phyloP scores from a whole-genome alignment of 2,329 filamentous ascomycete species.

The Podosphaera fusca region DNA sequence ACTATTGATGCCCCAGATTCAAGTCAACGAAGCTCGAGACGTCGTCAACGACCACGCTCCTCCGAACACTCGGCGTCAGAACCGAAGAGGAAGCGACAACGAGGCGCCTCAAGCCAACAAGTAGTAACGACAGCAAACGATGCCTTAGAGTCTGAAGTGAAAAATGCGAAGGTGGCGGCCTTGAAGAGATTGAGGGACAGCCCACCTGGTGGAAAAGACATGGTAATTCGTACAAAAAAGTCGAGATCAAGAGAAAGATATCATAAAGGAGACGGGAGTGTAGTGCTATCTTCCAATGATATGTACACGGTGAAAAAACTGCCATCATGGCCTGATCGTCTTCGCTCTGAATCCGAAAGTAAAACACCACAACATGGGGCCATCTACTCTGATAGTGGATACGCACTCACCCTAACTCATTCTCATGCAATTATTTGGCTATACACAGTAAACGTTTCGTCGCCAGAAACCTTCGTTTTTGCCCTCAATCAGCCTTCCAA shows the following conservation, averaged over 20 bases:
- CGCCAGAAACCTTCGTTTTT: slow-evolving; percentile 60
- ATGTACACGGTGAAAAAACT: slow-evolving; percentile 73
- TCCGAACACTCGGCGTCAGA: slow-evolving; percentile 11
- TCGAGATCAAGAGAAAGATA: slow-evolving; percentile 36
- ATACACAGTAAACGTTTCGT: slow-evolving; percentile 45
- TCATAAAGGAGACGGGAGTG: slow-evolving; percentile 46
- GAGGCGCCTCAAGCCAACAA: slow-evolving; percentile 32
- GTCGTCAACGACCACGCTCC: slow-evolving; percentile 34
- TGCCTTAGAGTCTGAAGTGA: slow-evolving; percentile 30
- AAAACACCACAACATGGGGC: slow-evolving; percentile 41
- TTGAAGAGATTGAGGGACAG: slow-evolving; percentile 13
- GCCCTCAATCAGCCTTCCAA: slow-evolving; percentile 52
- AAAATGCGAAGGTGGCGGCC: slow-evolving; percentile 23
- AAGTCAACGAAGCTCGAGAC: slow-evolving; percentile 28
- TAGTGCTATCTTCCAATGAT: slow-evolving; percentile 51
- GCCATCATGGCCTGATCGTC: slow-evolving; percentile 55
- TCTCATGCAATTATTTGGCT: slow-evolving; percentile 78
- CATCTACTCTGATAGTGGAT: slow-evolving; percentile 40
- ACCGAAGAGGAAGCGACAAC: slow-evolving; percentile 40
- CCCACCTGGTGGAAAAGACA: slow-evolving; percentile 20
- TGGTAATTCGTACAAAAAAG: slow-evolving; percentile 38
- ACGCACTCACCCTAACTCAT: slow-evolving; percentile 60
- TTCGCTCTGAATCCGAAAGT: slow-evolving; percentile 29
- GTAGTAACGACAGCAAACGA: slow-evolving; percentile 27
- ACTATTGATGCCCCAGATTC: slow-evolving; percentile 29